A percentile compares a stretch with the other conserved stretches of the same genome.
These are phyloP conservation scores for Ceratocystis lukuohia DNA, from an alignment of 2,329 filamentous ascomycete species.

Conservation along the genomic window DNA sequence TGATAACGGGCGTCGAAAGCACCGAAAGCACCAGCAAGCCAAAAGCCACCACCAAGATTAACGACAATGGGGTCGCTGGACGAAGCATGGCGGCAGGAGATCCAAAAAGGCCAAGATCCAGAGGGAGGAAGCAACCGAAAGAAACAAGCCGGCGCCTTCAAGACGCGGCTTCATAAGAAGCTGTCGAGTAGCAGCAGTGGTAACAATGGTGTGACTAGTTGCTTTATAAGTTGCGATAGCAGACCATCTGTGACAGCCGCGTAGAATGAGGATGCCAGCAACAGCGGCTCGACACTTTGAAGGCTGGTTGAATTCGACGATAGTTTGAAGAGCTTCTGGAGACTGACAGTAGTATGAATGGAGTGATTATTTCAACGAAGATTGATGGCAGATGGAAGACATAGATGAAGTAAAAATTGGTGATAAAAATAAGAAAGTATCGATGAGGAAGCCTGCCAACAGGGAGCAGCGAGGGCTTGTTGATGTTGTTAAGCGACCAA, in stretches of 20 bases:
- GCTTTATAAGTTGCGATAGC: neutral
- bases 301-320: neutral
- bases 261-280: neutral
- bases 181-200: neutral
- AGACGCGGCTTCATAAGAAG: slow-evolving; percentile 30
- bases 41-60: slow-evolving; percentile 77
- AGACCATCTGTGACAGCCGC: neutral
- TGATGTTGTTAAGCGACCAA: too few species aligned
- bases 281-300: neutral
- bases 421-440: too few species aligned
- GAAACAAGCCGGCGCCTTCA: slow-evolving; percentile 31
- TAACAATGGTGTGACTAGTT: neutral
- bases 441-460: too few species aligned
- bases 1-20: slow-evolving; percentile 82
- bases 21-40: slow-evolving; percentile 72
- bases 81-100: slow-evolving; percentile 55
- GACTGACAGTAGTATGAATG: neutral
- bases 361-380: neutral
- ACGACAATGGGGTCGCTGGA: slow-evolving; percentile 78
- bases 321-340: neutral
- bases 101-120: slow-evolving; percentile 21
- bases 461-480: too few species aligned
- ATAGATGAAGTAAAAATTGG: neutral
- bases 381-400: neutral
- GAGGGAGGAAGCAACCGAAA: neutral